These are phyloP conservation scores for Apiospora koreana DNA, from an alignment of 2,329 filamentous ascomycete genomes.

Conservation along the genomic window DNA sequence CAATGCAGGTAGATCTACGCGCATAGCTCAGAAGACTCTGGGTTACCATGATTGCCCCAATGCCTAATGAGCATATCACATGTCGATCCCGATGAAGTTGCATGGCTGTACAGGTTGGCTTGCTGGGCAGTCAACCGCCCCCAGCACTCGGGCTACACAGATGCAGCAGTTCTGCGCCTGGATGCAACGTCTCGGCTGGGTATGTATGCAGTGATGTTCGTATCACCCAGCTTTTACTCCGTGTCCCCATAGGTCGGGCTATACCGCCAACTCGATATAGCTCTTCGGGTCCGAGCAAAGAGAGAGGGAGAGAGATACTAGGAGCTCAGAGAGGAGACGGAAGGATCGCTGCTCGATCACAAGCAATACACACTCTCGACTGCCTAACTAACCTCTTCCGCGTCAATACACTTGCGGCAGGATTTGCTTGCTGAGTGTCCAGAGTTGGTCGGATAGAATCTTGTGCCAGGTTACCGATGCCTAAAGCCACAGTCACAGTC, in stretches of 20 bases:
- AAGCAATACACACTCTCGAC: not conserved
- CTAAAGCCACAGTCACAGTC: not conserved
- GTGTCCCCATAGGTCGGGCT: too few relatives aligned
- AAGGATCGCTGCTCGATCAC: not conserved
- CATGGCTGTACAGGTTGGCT: not conserved
- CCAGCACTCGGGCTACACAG: not conserved
- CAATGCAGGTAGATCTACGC: not conserved
- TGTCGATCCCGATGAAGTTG: not conserved
- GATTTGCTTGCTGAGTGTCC: not conserved
- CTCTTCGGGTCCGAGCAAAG: not conserved
- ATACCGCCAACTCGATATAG: not conserved
- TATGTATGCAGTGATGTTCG: too few relatives aligned
- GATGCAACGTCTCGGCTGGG: not conserved
- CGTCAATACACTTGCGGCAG: not conserved
- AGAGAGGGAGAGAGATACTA: not conserved
- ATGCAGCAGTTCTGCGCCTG: not conserved
- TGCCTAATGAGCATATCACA: not conserved
- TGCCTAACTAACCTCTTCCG: not conserved
- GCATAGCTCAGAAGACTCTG: not conserved
- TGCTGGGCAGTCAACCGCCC: not conserved
- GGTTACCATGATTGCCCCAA: not conserved
- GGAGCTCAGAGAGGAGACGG: not conserved
- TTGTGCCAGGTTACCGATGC: not conserved
- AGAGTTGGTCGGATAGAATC: conserved; percentile 1
- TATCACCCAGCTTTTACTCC: too few relatives aligned